Conservation (phyloP, 441 rosid genomes). For the Gossypium davidsonii region DNA sequence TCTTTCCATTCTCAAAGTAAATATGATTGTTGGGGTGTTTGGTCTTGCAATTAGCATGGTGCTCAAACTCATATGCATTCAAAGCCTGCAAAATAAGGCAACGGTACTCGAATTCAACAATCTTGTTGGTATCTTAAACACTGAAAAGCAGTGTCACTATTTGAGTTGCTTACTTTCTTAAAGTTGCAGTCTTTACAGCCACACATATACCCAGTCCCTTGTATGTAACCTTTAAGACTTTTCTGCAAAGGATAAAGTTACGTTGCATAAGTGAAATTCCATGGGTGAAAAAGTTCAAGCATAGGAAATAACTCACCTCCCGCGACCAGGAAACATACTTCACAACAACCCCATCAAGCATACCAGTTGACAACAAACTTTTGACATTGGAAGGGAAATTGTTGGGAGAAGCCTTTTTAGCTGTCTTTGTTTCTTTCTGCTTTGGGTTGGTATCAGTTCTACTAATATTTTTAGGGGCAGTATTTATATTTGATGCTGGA, state of each 20-base stretch:
- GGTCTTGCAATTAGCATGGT: slow-evolving; percentile 50
- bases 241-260: slow-evolving; percentile 23
- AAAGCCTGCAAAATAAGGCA: slow-evolving; percentile 29
- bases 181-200: slow-evolving; percentile 40
- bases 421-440: slow-evolving; percentile 32
- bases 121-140: neutral
- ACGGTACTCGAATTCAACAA: neutral
- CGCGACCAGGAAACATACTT: slow-evolving; percentile 48
- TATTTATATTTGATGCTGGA: slow-evolving; percentile 19
- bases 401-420: slow-evolving; percentile 34
- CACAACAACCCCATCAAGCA: slow-evolving; percentile 43
- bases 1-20: slow-evolving; percentile 48
- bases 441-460: slow-evolving; percentile 19
- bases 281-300: neutral
- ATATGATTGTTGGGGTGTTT: slow-evolving; percentile 53
- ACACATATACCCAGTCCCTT: slow-evolving; percentile 42
- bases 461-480: slow-evolving; percentile 20
- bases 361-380: slow-evolving; percentile 45
- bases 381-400: slow-evolving; percentile 47
- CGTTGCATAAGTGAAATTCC: neutral
- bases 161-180: slow-evolving; percentile 25
- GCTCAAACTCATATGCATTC: slow-evolving; percentile 49
- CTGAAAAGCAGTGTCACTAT: neutral
- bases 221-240: slow-evolving; percentile 34
- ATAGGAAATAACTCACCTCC: slow-evolving; percentile 27